A percentile compares a stretch with the other conserved stretches of the same genome.
Evolutionary conservation across 2,329 filamentous ascomycete species (phyloP).

Genomic region (Colletotrichum nymphaeae): DNA sequence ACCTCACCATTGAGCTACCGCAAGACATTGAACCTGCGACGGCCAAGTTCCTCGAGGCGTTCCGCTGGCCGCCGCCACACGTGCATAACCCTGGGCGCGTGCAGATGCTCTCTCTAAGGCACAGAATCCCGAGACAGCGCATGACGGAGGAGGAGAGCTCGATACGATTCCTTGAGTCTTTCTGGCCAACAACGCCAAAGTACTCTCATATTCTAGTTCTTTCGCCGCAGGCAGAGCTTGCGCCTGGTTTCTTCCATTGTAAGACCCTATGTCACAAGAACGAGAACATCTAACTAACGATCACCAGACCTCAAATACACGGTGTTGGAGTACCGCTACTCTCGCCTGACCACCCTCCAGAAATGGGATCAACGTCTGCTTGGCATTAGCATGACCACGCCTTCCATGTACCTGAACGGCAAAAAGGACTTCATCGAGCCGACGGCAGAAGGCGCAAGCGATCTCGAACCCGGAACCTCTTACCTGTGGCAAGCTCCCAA

Average conservation of each 20-base stretch:
- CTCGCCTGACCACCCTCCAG: slow-evolving; percentile 56
- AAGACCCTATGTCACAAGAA: slow-evolving; percentile 39
- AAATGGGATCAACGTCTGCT: slow-evolving; percentile 69
- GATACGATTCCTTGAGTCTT: slow-evolving; percentile 83
- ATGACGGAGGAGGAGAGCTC: slow-evolving; percentile 77
- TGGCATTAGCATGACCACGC: slow-evolving; percentile 84
- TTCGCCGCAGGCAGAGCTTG: slow-evolving; percentile 83
- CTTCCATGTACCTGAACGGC: slow-evolving; percentile 72
- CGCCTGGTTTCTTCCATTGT: slow-evolving; percentile 86
- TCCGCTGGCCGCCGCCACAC: slow-evolving; percentile 72
- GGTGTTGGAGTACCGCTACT: slow-evolving; percentile 82
- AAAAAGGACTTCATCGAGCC: slow-evolving; percentile 64
- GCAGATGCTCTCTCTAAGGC: slow-evolving; percentile 75
- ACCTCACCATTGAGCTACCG: slow-evolving; percentile 88
- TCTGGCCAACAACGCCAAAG: slow-evolving; percentile 77
- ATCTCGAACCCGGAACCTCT: slow-evolving; percentile 53
- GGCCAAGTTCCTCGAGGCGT: slow-evolving; percentile 69
- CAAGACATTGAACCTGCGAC: slow-evolving; percentile 74
- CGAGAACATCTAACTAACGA: neutral
- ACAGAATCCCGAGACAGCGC: slow-evolving; percentile 73
- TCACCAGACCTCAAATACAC: slow-evolving; percentile 76
- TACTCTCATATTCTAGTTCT: slow-evolving; percentile 85
- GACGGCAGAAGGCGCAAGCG: slow-evolving; percentile 46
- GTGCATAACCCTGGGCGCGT: slow-evolving; percentile 44
- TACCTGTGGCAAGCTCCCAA: slow-evolving; percentile 90